Percentiles rank a stretch among this genome's conserved stretches.
phyloP scores from a whole-genome alignment of 768 basidiomycete species.

The Leccinum barrowsii region DNA sequence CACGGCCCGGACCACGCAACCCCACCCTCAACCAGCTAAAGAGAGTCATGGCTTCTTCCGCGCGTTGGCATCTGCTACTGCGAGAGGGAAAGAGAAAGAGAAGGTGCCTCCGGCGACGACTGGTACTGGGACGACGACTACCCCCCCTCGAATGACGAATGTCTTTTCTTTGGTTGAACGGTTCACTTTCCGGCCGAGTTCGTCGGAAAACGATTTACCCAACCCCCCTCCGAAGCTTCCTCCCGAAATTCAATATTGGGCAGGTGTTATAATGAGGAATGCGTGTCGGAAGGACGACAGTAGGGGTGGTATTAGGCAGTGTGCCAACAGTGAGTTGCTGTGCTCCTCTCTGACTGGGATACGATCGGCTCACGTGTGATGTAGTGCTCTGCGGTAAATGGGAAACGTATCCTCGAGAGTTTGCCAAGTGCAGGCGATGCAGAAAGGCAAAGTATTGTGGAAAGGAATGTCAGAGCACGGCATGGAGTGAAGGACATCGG shows the following conservation, averaged over 20 bases:
- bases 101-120: conserved; percentile 19
- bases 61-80: conserved; percentile 40
- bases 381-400: conserved; percentile 91
- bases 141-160: conserved; percentile 62
- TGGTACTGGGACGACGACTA: conserved; percentile 9
- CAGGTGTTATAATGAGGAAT: conserved; percentile 99
- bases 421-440: conserved; percentile 94
- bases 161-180: conserved; percentile 95
- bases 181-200: conserved; percentile 92
- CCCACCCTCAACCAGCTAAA: conserved; percentile 26
- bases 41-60: conserved; percentile 44
- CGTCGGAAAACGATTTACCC: conserved; percentile 69
- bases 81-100: conserved; percentile 50
- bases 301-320: conserved; percentile 90
- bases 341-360: background rate
- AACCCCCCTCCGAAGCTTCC: conserved; percentile 73
- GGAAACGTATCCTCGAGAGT: conserved; percentile 91
- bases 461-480: conserved; percentile 94
- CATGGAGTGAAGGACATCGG: conserved; percentile 94
- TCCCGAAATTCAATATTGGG: conserved; percentile 96
- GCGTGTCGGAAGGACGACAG: conserved; percentile 97
- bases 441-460: conserved; percentile 98
- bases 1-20: conserved; percentile 11
- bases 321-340: conserved; percentile 80
- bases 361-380: conserved; percentile 1